phyloP scores from a whole-genome alignment of 331 rosid genomes.

The Cydonia oblonga region DNA sequence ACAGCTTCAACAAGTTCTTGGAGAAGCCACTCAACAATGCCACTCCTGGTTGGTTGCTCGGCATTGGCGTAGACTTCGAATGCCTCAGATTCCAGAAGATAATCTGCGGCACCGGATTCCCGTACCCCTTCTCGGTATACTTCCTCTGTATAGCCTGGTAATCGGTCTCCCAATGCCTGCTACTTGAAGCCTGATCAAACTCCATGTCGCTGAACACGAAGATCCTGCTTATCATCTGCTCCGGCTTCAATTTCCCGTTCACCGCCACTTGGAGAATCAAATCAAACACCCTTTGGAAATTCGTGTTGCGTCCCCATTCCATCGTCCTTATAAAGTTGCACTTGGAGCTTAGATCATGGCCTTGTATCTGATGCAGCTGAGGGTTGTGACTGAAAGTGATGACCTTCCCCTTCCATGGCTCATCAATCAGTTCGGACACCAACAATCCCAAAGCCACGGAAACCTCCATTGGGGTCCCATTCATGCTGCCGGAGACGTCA shows the following conservation, averaged over 20 bases:
- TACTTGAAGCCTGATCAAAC: conserved; percentile 1
- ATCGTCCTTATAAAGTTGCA: background rate
- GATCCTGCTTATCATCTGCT: conserved; percentile 9
- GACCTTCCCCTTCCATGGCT: conserved; percentile 19
- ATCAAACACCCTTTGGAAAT: conserved; percentile 18
- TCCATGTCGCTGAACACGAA: conserved; percentile 20
- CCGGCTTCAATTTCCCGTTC: conserved; percentile 2
- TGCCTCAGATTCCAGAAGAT: conserved; percentile 4
- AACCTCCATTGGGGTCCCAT: conserved; percentile 13
- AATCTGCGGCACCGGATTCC: conserved; percentile 1
- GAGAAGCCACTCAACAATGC: conserved; percentile 7
- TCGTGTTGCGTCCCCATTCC: conserved; percentile 7
- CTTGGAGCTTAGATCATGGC: background rate
- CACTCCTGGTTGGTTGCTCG: conserved; percentile 3
- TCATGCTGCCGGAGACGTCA: conserved; percentile 7
- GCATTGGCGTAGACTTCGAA: background rate
- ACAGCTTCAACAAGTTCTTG: conserved; percentile 27
- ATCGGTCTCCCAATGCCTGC: background rate
- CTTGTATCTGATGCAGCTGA: conserved; percentile 4
- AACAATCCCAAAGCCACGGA: conserved; percentile 13
- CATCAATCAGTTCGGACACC: conserved; percentile 12
- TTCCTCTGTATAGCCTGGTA: conserved; percentile 2
- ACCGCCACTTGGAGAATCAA: conserved; percentile 9
- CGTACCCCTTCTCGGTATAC: background rate
- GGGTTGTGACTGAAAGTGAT: conserved; percentile 10